These are phyloP conservation scores for Pichia sp. DNA, from an alignment of 1,139 yeast species.

Conservation along the genomic window DNA sequence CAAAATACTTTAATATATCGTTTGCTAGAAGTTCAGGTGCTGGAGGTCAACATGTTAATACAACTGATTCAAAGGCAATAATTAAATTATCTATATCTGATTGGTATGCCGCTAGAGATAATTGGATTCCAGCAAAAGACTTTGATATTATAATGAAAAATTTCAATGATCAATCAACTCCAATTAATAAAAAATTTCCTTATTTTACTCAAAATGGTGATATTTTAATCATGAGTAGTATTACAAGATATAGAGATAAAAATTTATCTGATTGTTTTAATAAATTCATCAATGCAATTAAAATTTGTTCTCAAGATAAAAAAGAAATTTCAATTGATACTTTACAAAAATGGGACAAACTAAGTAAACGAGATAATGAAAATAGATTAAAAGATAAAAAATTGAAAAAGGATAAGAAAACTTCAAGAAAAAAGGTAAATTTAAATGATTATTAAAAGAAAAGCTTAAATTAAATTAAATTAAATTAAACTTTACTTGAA, in stretches of 20 bases:
- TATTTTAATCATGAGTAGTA: conserved; percentile 19
- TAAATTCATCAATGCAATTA: conserved; percentile 23
- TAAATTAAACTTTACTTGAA: background rate
- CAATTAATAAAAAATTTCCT: conserved; percentile 19
- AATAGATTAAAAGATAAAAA: conserved; percentile 20
- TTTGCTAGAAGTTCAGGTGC: conserved; percentile 83
- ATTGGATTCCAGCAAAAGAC: conserved; percentile 60
- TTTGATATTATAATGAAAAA: conserved; percentile 37
- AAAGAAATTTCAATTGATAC: conserved; percentile 17
- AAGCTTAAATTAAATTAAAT: background rate
- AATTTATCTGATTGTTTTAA: conserved; percentile 25
- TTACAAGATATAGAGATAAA: conserved; percentile 24
- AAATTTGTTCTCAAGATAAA: conserved; percentile 18
- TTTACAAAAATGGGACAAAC: conserved; percentile 21
- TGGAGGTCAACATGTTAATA: conserved; percentile 94
- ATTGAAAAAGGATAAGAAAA: conserved; percentile 21
- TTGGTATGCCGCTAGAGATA: conserved; percentile 41
- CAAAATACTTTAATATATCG: conserved; percentile 32
- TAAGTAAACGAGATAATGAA: conserved; percentile 19
- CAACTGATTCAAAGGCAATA: conserved; percentile 74
- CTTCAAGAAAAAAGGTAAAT: conserved; percentile 17
- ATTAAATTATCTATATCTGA: conserved; percentile 42
- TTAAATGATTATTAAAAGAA: conserved; percentile 14
- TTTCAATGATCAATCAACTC: conserved; percentile 17
- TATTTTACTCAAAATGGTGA: conserved; percentile 25